Evolutionary conservation across 306 rosid species (phyloP).

Genomic region (Medicago lupulina): DNA sequence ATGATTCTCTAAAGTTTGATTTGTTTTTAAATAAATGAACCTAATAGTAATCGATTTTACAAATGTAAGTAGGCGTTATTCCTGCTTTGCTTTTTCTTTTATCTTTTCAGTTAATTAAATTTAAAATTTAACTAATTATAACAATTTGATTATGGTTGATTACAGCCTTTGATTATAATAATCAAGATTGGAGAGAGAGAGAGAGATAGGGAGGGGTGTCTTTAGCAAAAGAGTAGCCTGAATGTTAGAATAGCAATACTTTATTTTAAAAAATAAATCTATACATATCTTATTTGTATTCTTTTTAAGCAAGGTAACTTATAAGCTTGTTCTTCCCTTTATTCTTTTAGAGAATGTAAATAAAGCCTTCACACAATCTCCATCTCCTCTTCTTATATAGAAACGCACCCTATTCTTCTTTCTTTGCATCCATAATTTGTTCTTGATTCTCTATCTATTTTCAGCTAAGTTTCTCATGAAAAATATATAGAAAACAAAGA

Average conservation of each 20-base stretch:
- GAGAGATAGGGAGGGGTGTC: background rate
- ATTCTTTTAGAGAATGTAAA: conserved; percentile 55
- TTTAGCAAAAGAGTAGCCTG: conserved; percentile 62
- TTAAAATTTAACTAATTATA: background rate
- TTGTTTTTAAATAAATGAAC: too few relatives aligned
- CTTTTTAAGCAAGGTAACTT: conserved; percentile 46
- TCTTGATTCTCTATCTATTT: conserved; percentile 70
- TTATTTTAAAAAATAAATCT: conserved; percentile 22
- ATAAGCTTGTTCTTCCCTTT: conserved; percentile 44
- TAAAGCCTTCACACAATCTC: conserved; percentile 47
- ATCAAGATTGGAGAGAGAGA: conserved; percentile 33
- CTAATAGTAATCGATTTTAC: too few relatives aligned
- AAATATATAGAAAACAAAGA: conserved; percentile 38
- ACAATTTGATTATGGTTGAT: background rate
- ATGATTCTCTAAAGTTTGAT: too few relatives aligned
- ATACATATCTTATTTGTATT: conserved; percentile 4
- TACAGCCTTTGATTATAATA: conserved; percentile 17
- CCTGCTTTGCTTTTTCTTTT: too few relatives aligned
- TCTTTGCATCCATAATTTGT: conserved; percentile 78
- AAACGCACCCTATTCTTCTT: conserved; percentile 89
- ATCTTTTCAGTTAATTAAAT: background rate
- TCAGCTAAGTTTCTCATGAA: conserved; percentile 11
- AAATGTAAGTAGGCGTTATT: too few relatives aligned
- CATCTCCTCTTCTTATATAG: conserved; percentile 62
- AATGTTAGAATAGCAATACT: conserved; percentile 55